These are phyloP conservation scores for Haplosporangium sp. DNA, from an alignment of 371 early-diverging fungal genomes.

Conservation along the genomic window DNA sequence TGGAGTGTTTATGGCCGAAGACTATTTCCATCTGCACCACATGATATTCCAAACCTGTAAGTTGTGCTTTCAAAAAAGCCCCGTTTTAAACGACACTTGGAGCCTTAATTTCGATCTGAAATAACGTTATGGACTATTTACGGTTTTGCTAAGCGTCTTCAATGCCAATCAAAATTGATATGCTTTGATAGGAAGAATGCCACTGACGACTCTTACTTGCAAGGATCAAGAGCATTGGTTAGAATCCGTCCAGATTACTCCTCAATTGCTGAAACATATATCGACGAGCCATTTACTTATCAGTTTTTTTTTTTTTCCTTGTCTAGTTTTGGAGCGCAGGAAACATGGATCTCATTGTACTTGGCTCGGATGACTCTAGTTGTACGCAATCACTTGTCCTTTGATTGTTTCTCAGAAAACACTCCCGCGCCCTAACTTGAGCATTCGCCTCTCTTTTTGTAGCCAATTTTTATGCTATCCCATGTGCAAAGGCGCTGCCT, in stretches of 20 bases:
- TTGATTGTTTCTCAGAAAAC: not conserved
- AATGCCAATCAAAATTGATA: not conserved
- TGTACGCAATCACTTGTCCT: conserved; percentile 15
- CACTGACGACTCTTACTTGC: conserved; percentile 68
- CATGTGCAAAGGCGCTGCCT: conserved; percentile 76
- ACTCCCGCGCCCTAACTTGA: not conserved
- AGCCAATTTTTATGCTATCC: conserved; percentile 71
- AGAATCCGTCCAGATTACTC: conserved; percentile 2
- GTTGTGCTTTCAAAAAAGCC: not conserved
- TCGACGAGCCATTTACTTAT: too few species aligned
- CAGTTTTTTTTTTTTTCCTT: not conserved
- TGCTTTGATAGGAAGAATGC: conserved; percentile 34
- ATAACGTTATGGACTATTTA: too few species aligned
- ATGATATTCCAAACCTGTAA: conserved; percentile 59
- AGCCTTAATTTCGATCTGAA: too few species aligned
- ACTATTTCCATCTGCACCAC: conserved; percentile 69
- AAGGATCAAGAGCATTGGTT: conserved; percentile 73
- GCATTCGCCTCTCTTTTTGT: not conserved
- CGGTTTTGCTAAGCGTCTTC: too few species aligned
- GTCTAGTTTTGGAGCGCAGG: conserved; percentile 84
- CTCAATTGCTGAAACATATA: too few species aligned
- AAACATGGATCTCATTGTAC: conserved; percentile 73
- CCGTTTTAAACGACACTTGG: too few species aligned
- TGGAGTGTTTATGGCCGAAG: conserved; percentile 87
- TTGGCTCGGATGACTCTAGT: conserved; percentile 53